phyloP scores from a whole-genome alignment of 768 basidiomycete species.

The Macrolepiota fuliginosa region DNA sequence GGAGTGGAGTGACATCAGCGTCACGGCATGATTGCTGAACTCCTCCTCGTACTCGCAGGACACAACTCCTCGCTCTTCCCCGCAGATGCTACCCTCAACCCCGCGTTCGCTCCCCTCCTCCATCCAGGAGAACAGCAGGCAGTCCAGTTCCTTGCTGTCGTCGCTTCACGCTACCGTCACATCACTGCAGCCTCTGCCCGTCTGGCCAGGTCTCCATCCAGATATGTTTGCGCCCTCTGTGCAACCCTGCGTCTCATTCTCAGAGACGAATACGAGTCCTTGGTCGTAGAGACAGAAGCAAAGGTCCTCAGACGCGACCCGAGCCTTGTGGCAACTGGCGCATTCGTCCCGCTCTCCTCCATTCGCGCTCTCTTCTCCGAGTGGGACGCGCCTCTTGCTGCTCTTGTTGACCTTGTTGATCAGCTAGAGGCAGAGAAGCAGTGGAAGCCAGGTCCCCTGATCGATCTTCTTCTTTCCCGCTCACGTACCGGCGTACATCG shows the following conservation, averaged over 20 bases:
- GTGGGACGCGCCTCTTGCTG: conserved; percentile 86
- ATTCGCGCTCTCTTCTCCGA: conserved; percentile 80
- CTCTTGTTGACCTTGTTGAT: conserved; percentile 63
- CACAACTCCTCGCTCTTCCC: conserved; percentile 86
- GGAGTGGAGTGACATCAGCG: no score
- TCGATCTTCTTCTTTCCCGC: conserved; percentile 72
- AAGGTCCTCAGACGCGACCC: conserved; percentile 76
- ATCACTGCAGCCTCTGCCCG: conserved; percentile 56
- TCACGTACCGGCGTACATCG: conserved; percentile 79
- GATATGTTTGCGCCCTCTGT: conserved; percentile 78
- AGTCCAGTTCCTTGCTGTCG: conserved; percentile 72
- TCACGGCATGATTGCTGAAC: conserved; percentile 76
- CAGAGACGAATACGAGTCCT: conserved; percentile 74
- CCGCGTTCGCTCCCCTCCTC: conserved; percentile 66
- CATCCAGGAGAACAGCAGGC: conserved; percentile 89
- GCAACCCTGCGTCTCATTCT: conserved; percentile 72
- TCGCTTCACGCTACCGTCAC: conserved; percentile 73
- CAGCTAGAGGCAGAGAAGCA: conserved; percentile 52
- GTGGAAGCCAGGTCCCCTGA: conserved; percentile 76
- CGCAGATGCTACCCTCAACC: conserved; percentile 52
- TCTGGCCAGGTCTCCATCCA: conserved; percentile 58
- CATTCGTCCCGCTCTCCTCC: conserved; percentile 84
- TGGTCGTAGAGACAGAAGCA: conserved; percentile 79
- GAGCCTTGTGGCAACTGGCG: conserved; percentile 71
- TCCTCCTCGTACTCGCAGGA: conserved; percentile 83